Base-by-base conservation (phyloP, 768 basidiomycete species). In the Mycena pura region DNA sequence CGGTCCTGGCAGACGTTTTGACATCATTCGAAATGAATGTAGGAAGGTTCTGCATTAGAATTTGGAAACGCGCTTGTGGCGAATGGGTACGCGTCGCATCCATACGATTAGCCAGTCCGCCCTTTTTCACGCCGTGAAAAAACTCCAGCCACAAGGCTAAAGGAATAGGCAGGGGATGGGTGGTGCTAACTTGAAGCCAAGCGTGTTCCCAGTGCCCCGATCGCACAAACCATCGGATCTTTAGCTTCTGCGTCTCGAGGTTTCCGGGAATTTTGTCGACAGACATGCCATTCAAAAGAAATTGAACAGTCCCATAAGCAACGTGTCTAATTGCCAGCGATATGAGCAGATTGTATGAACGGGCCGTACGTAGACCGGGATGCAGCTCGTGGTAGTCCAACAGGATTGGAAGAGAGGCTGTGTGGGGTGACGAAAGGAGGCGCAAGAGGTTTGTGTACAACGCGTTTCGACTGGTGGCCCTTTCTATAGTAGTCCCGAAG, bases 71-170 rank as follows among this genome's bases (percentile, higher is more conserved):
- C 21, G 63, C 49, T 27, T 69, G 29, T 43, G 36, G 59, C 68
- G 54, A 57, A 62, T 60, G 59, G 61, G 40, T 28, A 31, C 36
- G 48, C 63, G 24, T 64, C 61, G 31, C 19, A 22, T 22, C 50
- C 6, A 9, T 11, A 28, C 52, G 60, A 22, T 19, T 32, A n/a
- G 25, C 19, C 31, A 39, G n/a, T 19, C 39, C 32, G 29, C 52
- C 32, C 13, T 28, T 75, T 49, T 79, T 80, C 62, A 72, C 67
- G 17, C 78, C 76, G 45, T 79, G 77, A 64, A 85, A 82, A 64
- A 91, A 83, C 62, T 91, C 88, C 41, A 85, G 58, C 89, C 87
- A 90, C 49, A 91, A 71, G 22, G 63, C 22, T 15, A 70, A 64
- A 10, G 73, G 73, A 29, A 73, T 64, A 17, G 54, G 25, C 17